phyloP scores from a whole-genome alignment of 2,329 filamentous ascomycete genomes.

The Aspergillus calidoustus region DNA sequence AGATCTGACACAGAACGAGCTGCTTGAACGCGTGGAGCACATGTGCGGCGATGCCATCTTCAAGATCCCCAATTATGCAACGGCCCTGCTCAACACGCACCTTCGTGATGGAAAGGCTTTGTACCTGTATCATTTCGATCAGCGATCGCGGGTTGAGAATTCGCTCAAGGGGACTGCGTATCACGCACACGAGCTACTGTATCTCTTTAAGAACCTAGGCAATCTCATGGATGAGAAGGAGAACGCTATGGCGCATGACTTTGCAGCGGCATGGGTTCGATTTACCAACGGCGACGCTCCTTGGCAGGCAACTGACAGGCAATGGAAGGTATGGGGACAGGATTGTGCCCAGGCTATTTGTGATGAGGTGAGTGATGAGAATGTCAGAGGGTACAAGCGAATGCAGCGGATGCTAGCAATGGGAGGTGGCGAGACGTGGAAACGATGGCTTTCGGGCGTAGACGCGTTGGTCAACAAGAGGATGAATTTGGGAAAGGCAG shows the following conservation, averaged over 20 bases:
- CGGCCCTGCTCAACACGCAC: conserved; percentile 8
- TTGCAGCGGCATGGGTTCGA: conserved; percentile 25
- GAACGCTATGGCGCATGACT: conserved; percentile 6
- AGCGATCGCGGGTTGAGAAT: conserved; percentile 30
- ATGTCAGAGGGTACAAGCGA: conserved; percentile 24
- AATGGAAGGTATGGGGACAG: too few species aligned
- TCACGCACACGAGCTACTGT: conserved; percentile 34
- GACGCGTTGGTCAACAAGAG: conserved; percentile 22
- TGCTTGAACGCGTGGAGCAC: conserved; percentile 27
- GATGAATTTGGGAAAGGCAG: conserved; percentile 22
- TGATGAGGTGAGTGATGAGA: conserved; percentile 31
- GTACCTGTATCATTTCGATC: conserved; percentile 34
- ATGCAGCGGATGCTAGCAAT: conserved; percentile 27
- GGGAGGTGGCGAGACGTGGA: conserved; percentile 24
- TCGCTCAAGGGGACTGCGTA: conserved; percentile 31
- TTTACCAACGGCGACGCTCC: too few species aligned
- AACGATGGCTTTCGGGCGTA: too few species aligned
- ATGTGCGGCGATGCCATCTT: conserved; percentile 34
- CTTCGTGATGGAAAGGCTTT: not conserved
- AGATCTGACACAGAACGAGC: not conserved
- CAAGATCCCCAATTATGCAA: conserved; percentile 31
- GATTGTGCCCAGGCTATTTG: too few species aligned
- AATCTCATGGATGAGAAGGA: too few species aligned
- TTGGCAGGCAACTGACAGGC: too few species aligned
- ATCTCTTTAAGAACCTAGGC: conserved; percentile 27